These are phyloP conservation scores for Ustilago trichophora DNA, from an alignment of 1,284 basidiomycete genomes.

Conservation along the genomic window DNA sequence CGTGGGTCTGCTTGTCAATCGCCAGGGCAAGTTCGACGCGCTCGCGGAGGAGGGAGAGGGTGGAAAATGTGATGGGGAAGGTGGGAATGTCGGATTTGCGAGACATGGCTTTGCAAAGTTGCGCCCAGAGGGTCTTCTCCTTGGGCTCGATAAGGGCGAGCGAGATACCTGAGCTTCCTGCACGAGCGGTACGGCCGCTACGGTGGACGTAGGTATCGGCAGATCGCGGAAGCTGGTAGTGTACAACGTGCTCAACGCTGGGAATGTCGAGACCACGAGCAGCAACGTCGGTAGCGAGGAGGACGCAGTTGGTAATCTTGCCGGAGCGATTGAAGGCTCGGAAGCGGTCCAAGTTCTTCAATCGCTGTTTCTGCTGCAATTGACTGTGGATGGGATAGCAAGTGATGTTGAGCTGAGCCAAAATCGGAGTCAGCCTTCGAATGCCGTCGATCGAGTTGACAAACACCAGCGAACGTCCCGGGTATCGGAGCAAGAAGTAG, in stretches of 20 bases:
- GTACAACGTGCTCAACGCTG: constrained; percentile 78
- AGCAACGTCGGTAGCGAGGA: constrained; percentile 82
- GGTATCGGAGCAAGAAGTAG: constrained; percentile 95
- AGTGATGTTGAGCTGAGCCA: constrained; percentile 71
- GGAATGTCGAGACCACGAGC: constrained; percentile 80
- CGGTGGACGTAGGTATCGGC: constrained; percentile 81
- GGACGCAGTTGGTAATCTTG: constrained; percentile 73
- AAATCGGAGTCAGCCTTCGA: constrained; percentile 85
- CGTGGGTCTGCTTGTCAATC: constrained; percentile 85
- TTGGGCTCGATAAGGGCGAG: constrained; percentile 88
- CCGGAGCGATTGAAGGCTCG: constrained; percentile 18
- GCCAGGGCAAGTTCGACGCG: constrained; percentile 84
- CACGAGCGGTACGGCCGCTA: constrained; percentile 79
- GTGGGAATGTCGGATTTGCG: constrained; percentile 19
- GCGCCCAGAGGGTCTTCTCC: constrained; percentile 79
- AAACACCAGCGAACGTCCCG: constrained; percentile 93
- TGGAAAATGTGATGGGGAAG: constrained; percentile 79
- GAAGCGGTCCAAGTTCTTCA: constrained; percentile 91
- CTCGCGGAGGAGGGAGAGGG: constrained; percentile 84
- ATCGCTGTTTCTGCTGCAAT: constrained; percentile 92
- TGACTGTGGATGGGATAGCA: constrained; percentile 91
- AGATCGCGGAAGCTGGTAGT: constrained; percentile 79
- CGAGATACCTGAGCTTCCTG: constrained; percentile 84
- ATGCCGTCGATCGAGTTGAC: constrained; percentile 95
- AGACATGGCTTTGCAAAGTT: constrained; percentile 77